Conservation (phyloP, 2,329 filamentous ascomycete species). For the Cordyceps fumosorosea region DNA sequence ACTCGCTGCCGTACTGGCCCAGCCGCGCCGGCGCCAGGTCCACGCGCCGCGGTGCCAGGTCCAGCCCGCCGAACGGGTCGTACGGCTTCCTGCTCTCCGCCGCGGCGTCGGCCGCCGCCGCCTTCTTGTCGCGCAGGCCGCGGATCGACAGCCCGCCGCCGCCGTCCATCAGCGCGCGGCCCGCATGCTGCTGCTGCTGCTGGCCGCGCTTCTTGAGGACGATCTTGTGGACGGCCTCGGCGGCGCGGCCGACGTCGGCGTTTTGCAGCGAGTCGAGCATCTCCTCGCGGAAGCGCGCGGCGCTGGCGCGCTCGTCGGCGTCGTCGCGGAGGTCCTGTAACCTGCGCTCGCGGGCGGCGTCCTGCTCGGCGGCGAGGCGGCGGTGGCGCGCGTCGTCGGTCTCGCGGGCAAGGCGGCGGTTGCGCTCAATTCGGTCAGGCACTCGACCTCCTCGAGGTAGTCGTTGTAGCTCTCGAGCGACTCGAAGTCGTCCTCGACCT, state of each 20-base stretch:
- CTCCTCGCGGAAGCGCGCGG: slow-evolving; percentile 58
- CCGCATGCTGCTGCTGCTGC: slow-evolving; percentile 23
- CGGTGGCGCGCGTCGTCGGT: slow-evolving; percentile 47
- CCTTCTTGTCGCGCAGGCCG: slow-evolving; percentile 63
- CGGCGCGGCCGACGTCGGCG: slow-evolving; percentile 53
- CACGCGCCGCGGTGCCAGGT: slow-evolving; percentile 64
- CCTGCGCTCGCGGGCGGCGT: slow-evolving; percentile 54
- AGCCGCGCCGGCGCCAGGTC: slow-evolving; percentile 42
- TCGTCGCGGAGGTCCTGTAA: slow-evolving; percentile 60
- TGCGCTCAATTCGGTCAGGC: slow-evolving; percentile 73
- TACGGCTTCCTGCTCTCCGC: slow-evolving; percentile 62
- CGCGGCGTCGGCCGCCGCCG: slow-evolving; percentile 27
- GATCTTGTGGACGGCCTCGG: slow-evolving; percentile 52
- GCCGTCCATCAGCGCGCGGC: slow-evolving; percentile 26
- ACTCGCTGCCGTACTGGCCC: slow-evolving; percentile 66
- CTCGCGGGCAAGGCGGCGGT: slow-evolving; percentile 47
- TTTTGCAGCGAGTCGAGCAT: slow-evolving; percentile 64
- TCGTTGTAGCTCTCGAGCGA: slow-evolving; percentile 79
- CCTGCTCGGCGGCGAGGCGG: slow-evolving; percentile 58
- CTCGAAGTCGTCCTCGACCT: slow-evolving; percentile 85
- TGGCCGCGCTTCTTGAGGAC: slow-evolving; percentile 69
- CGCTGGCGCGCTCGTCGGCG: slow-evolving; percentile 59
- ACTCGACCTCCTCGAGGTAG: slow-evolving; percentile 89
- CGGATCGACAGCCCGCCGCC: slow-evolving; percentile 57
- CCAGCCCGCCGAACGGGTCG: slow-evolving; percentile 78